These are phyloP conservation scores for Porphyridium purpureum DNA, from an alignment of 23 red algal genomes.

Conservation along the genomic window DNA sequence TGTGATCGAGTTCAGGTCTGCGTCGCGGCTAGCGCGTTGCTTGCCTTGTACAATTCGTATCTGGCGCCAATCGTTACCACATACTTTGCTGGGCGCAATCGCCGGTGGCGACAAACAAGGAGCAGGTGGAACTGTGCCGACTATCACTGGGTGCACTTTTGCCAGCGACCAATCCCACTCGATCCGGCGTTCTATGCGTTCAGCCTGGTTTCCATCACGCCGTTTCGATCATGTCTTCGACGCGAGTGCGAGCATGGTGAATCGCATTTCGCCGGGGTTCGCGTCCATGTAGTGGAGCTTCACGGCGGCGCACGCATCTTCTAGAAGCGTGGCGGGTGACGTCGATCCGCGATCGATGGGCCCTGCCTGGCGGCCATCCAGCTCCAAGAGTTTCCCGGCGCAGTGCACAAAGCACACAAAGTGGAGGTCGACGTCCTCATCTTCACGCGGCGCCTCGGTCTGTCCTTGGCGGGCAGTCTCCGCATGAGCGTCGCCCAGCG, in stretches of 20 bases:
- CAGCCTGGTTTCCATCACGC: neutral
- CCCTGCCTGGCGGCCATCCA: constrained; percentile 63
- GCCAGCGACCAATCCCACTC: no score
- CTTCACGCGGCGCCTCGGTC: constrained; percentile 30
- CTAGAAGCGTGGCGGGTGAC: constrained; percentile 13
- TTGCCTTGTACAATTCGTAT: no score
- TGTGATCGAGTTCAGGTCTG: no score
- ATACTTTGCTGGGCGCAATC: neutral
- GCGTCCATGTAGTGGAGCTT: constrained; percentile 40
- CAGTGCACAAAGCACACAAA: constrained; percentile 60
- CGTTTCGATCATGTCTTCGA: neutral
- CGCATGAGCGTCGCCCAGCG: constrained; percentile 40
- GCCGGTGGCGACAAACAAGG: neutral
- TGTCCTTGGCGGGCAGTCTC: constrained; percentile 41
- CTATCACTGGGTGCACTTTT: neutral
- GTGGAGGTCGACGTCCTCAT: constrained; percentile 65
- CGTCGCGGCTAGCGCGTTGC: no score
- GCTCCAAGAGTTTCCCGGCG: constrained; percentile 24
- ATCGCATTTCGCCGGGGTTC: constrained; percentile 53
- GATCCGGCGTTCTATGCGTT: neutral
- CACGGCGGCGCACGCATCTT: constrained; percentile 32
- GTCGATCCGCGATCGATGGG: constrained; percentile 41
- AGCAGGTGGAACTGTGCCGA: neutral
- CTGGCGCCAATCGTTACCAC: no score
- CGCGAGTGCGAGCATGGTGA: constrained; percentile 62